Conservation (phyloP, 2,329 filamentous ascomycete genomes). For the Colletotrichum paranaense region DNA sequence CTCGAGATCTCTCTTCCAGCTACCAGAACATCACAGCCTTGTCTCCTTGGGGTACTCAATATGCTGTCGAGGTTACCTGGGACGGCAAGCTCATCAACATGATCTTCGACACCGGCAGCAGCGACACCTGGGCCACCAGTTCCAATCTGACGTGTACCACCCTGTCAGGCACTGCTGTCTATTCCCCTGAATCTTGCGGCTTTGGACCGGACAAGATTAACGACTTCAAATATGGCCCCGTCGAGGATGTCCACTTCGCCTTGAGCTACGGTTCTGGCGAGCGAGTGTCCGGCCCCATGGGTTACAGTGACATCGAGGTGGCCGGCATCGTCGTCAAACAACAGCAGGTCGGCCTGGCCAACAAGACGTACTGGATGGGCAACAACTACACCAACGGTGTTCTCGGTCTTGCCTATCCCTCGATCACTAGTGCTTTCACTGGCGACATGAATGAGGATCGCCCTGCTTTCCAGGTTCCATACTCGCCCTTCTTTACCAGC, state of each 20-base stretch:
- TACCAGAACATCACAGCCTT: slow-evolving; percentile 53
- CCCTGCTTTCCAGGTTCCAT: slow-evolving; percentile 52
- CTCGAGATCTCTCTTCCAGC: slow-evolving; percentile 25
- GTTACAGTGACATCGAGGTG: slow-evolving; percentile 57
- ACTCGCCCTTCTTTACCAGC: slow-evolving; percentile 60
- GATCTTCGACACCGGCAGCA: slow-evolving; percentile 62
- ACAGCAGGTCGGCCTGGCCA: slow-evolving; percentile 62
- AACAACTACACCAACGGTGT: slow-evolving; percentile 64
- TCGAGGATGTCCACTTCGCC: slow-evolving; percentile 57
- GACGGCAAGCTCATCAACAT: slow-evolving; percentile 52
- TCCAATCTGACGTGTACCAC: slow-evolving; percentile 55
- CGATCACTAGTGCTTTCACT: slow-evolving; percentile 60
- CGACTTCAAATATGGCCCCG: slow-evolving; percentile 52
- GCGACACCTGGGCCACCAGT: slow-evolving; percentile 62
- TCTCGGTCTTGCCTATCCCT: slow-evolving; percentile 62
- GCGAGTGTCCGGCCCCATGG: slow-evolving; percentile 58
- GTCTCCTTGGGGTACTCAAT: slow-evolving; percentile 53
- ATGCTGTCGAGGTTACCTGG: slow-evolving; percentile 54
- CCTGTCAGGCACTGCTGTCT: slow-evolving; percentile 42
- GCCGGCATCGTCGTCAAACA: slow-evolving; percentile 55
- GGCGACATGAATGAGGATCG: slow-evolving; percentile 52
- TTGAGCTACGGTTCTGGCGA: slow-evolving; percentile 62
- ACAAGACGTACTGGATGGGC: slow-evolving; percentile 61
- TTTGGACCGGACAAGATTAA: slow-evolving; percentile 54
- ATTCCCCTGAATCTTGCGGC: slow-evolving; percentile 48